phyloP scores from a whole-genome alignment of 2,329 filamentous ascomycete genomes.

The Stagonosporopsis vannaccii region DNA sequence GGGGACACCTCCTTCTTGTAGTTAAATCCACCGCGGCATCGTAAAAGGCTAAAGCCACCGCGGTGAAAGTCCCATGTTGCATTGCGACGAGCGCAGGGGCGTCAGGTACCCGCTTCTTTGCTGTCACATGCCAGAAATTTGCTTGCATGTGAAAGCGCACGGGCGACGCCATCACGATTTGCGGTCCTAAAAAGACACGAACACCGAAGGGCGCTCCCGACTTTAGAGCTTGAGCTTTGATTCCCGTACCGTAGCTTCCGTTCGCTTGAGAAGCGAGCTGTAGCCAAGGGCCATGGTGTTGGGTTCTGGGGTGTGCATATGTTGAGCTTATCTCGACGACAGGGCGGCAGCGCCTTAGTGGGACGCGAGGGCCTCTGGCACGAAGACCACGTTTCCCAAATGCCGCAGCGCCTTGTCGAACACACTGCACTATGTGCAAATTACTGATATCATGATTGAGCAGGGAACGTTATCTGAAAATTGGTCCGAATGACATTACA shows the following conservation, averaged over 20 bases:
- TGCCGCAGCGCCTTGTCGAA: neutral
- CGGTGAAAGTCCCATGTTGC: slow-evolving; percentile 9
- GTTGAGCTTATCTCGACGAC: slow-evolving; percentile 23
- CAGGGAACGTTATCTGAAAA: neutral
- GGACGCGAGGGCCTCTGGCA: slow-evolving; percentile 8
- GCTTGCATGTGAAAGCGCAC: slow-evolving; percentile 19
- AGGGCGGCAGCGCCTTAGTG: slow-evolving; percentile 1
- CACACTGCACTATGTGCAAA: neutral
- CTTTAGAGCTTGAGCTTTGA: slow-evolving; percentile 21
- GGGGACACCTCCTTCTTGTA: slow-evolving; percentile 14
- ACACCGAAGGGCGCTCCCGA: slow-evolving; percentile 17
- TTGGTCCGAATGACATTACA: slow-evolving; percentile 16
- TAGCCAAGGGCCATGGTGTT: slow-evolving; percentile 18
- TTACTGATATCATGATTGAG: neutral
- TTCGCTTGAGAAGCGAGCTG: slow-evolving; percentile 22
- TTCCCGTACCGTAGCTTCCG: slow-evolving; percentile 23
- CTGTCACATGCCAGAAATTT: slow-evolving; percentile 19
- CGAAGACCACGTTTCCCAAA: slow-evolving; percentile 1
- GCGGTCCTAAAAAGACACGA: slow-evolving; percentile 9
- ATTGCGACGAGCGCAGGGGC: neutral
- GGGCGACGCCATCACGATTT: slow-evolving; percentile 19
- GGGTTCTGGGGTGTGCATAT: slow-evolving; percentile 20
- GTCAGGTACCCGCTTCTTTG: slow-evolving; percentile 14
- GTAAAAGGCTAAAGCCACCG: slow-evolving; percentile 18
- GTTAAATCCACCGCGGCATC: slow-evolving; percentile 19